phyloP scores from a whole-genome alignment of 331 rosid genomes.

The Phaseolus coccineus region DNA sequence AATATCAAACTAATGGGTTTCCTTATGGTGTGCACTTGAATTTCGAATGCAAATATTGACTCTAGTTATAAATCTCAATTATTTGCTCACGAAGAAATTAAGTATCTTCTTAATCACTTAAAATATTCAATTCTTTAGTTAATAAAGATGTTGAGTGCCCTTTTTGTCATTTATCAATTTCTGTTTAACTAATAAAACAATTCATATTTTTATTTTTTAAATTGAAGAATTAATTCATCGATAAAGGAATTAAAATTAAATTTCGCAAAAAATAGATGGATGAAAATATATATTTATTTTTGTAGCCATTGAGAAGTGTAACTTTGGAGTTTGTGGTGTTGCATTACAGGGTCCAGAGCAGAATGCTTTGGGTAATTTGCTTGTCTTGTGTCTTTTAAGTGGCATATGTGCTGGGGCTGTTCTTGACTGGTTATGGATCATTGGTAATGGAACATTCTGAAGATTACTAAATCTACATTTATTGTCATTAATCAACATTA shows the following conservation, averaged over 20 bases:
- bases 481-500: background rate
- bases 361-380: slow-evolving; percentile 88
- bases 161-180: background rate
- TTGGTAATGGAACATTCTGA: slow-evolving; percentile 57
- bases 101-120: background rate
- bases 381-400: slow-evolving; percentile 59
- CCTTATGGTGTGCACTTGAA: background rate
- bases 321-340: slow-evolving; percentile 29
- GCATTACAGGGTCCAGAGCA: slow-evolving; percentile 91
- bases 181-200: background rate
- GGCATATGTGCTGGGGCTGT: slow-evolving; percentile 73
- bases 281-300: too few species aligned
- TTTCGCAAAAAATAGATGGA: too few species aligned
- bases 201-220: too few species aligned
- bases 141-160: background rate
- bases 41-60: background rate
- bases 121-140: background rate
- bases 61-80: background rate
- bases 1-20: slow-evolving; percentile 14
- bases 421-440: slow-evolving; percentile 86
- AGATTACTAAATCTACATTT: background rate
- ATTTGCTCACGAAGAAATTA: background rate
- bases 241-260: too few species aligned
- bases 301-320: too few species aligned
- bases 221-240: too few species aligned